phyloP scores from a whole-genome alignment of 176 grass and related monocot genomes.

The Hordeum marinum region DNA sequence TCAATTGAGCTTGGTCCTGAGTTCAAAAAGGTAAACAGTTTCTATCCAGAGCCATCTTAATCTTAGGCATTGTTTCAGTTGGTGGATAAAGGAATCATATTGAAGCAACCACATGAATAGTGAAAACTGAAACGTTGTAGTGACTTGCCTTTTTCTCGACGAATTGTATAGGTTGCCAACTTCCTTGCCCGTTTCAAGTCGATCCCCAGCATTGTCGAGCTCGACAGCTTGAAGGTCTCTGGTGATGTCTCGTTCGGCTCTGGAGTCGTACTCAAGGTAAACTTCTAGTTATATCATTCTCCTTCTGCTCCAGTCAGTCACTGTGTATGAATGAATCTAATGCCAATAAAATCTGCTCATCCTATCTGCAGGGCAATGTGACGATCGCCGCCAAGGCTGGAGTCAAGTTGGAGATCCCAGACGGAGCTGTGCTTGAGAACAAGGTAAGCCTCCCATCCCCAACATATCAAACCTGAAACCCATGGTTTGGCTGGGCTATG shows the following conservation, averaged over 20 bases:
- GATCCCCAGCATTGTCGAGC: slow-evolving; percentile 95
- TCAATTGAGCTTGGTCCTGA: slow-evolving; percentile 90
- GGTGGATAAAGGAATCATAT: background rate
- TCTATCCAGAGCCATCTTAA: background rate
- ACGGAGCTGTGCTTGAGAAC: slow-evolving; percentile 66
- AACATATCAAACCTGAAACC: background rate
- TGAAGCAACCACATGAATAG: background rate
- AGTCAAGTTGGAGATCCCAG: slow-evolving; percentile 69
- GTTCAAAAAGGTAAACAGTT: slow-evolving; percentile 79
- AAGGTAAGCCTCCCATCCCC: slow-evolving; percentile 34
- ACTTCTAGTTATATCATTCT: background rate
- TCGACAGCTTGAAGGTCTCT: slow-evolving; percentile 94
- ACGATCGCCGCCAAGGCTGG: slow-evolving; percentile 59
- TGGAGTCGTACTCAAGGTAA: slow-evolving; percentile 83
- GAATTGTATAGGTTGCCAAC: slow-evolving; percentile 62
- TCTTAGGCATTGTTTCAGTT: background rate
- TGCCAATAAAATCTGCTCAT: no score
- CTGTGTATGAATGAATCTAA: background rate
- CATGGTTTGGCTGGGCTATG: background rate
- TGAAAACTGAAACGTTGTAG: background rate
- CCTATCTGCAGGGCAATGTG: slow-evolving; percentile 50
- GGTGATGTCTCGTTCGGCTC: slow-evolving; percentile 90
- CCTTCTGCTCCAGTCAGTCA: background rate
- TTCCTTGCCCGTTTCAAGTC: slow-evolving; percentile 91
- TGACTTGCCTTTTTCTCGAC: background rate